These are phyloP conservation scores for Selaginella moellendorffii DNA, from an alignment of 75 land plant genomes.

Conservation along the genomic window DNA sequence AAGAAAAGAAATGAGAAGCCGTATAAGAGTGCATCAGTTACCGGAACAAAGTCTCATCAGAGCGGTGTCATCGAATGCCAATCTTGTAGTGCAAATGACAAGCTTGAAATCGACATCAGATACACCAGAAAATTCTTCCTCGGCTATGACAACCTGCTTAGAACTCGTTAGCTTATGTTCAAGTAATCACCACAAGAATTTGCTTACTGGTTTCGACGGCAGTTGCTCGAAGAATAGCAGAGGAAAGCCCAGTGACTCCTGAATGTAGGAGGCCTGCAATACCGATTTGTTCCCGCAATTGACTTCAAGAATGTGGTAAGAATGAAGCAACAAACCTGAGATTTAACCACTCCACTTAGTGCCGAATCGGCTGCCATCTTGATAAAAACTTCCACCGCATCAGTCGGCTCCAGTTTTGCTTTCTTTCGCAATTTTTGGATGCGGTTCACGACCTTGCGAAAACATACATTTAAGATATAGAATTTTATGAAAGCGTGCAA, in stretches of 20 bases:
- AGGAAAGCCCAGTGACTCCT: slow-evolving; percentile 55
- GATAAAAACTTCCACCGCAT: slow-evolving; percentile 65
- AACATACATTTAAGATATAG: no score
- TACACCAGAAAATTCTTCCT: slow-evolving; percentile 32
- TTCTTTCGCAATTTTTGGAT: slow-evolving; percentile 94
- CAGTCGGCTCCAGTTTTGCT: slow-evolving; percentile 83
- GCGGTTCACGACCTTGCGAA: slow-evolving; percentile 90
- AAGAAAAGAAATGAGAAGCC: not conserved
- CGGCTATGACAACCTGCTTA: slow-evolving; percentile 55
- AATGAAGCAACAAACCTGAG: no score
- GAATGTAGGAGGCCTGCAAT: slow-evolving; percentile 70
- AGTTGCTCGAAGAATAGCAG: slow-evolving; percentile 27
- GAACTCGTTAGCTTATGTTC: not conserved
- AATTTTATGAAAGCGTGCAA: no score
- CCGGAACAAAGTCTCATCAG: slow-evolving; percentile 43
- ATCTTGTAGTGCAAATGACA: slow-evolving; percentile 40
- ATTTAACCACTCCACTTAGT: slow-evolving; percentile 30
- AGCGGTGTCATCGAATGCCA: slow-evolving; percentile 30
- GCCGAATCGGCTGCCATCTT: slow-evolving; percentile 19
- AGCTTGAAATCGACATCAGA: slow-evolving; percentile 44
- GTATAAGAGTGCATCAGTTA: slow-evolving; percentile 2
- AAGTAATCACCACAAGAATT: slow-evolving; percentile 9
- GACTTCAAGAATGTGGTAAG: no score
- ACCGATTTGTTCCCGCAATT: no score
- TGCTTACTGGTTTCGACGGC: slow-evolving; percentile 68